phyloP scores from a whole-genome alignment of 306 rosid genomes.

The Phaseolus lunatus region DNA sequence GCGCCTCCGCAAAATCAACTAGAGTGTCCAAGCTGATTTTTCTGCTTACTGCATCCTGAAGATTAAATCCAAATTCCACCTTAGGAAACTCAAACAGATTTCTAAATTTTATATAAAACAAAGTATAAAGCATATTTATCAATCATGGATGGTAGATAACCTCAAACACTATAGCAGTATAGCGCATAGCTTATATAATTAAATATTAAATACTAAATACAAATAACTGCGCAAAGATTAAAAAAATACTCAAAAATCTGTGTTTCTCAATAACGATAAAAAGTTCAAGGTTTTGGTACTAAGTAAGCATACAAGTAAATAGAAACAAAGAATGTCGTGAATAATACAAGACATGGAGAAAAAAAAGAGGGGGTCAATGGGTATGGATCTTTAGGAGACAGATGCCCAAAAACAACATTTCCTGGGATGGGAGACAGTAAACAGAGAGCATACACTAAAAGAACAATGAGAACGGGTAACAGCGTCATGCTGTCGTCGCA shows the following conservation, averaged over 20 bases:
- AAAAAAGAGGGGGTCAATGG: not conserved
- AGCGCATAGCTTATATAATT: not conserved
- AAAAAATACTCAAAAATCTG: not conserved
- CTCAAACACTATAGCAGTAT: not conserved
- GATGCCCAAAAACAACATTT: not conserved
- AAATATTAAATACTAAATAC: not conserved
- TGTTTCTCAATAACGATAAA: not conserved
- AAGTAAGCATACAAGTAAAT: not conserved
- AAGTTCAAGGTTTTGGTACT: not conserved
- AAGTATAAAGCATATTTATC: not conserved
- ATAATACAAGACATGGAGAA: not conserved
- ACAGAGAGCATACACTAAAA: not conserved
- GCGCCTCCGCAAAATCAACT: constrained; percentile 77
- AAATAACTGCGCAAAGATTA: not conserved
- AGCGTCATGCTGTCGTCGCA: not conserved
- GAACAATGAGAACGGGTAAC: not conserved
- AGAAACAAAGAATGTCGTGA: not conserved
- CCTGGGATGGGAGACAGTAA: not conserved
- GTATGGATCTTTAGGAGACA: not conserved
- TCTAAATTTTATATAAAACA: not conserved
- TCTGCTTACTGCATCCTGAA: constrained; percentile 92
- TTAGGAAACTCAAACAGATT: constrained; percentile 17
- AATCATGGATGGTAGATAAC: not conserved
- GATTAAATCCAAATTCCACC: constrained; percentile 38
- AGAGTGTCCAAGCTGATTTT: constrained; percentile 94